Conservation (phyloP, 805 yeast genomes). For the Saturnispora gosingensis region DNA sequence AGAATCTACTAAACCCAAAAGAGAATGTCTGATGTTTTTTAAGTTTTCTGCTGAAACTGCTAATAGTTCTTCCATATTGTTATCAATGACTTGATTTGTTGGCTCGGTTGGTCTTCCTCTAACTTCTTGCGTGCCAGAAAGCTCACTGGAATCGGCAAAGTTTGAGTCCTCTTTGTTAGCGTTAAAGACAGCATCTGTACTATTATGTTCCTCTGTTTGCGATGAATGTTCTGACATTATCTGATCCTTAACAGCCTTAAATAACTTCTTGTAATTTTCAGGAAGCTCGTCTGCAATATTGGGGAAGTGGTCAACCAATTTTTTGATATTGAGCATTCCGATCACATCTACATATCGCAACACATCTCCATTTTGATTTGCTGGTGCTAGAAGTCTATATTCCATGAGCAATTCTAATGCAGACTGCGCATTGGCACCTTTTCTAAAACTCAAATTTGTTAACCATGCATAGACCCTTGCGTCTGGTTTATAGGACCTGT, state of each 20-base stretch:
- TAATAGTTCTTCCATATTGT: constrained; percentile 42
- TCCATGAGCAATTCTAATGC: constrained; percentile 13
- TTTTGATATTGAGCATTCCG: constrained; percentile 34
- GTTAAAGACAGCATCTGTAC: neutral
- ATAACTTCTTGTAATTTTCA: constrained; percentile 19
- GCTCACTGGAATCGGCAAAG: neutral
- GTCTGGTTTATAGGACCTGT: constrained; percentile 15
- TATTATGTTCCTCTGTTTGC: neutral
- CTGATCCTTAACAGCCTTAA: constrained; percentile 12
- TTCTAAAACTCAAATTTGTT: constrained; percentile 20
- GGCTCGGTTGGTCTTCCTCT: constrained; percentile 10
- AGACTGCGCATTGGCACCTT: constrained; percentile 12
- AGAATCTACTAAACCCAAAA: constrained; percentile 38
- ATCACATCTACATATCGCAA: constrained; percentile 38
- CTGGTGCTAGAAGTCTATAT: constrained; percentile 13
- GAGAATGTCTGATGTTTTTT: constrained; percentile 67
- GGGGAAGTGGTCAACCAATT: constrained; percentile 27
- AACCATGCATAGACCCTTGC: constrained; percentile 26
- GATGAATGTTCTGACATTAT: neutral
- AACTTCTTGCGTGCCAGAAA: neutral
- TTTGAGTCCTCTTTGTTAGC: neutral
- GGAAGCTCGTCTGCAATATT: constrained; percentile 19
- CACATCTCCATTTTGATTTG: constrained; percentile 26
- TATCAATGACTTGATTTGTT: constrained; percentile 31
- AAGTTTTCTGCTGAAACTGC: constrained; percentile 74